Conservation (phyloP, 163 green algal species). For the Scenedesmus sp. region DNA sequence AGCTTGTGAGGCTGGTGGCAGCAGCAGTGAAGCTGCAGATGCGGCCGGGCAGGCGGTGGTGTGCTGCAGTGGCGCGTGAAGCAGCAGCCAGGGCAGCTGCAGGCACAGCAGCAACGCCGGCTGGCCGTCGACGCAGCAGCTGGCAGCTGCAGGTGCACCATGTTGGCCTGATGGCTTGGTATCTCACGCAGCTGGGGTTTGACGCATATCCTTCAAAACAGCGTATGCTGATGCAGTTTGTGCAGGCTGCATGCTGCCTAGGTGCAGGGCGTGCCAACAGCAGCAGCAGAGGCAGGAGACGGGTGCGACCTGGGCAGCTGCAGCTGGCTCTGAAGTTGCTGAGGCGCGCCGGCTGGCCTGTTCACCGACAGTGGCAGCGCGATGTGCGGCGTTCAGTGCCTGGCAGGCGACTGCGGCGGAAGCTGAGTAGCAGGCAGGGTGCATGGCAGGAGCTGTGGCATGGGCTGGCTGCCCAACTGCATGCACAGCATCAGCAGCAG, state of each 20-base stretch:
- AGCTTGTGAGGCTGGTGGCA: slow-evolving; percentile 22
- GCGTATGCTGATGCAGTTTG: background rate
- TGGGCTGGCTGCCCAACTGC: too few relatives aligned
- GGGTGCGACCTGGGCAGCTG: background rate
- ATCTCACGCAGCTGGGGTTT: background rate
- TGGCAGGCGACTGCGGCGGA: background rate
- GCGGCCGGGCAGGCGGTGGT: background rate
- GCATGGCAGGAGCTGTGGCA: background rate
- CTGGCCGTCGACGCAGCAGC: background rate
- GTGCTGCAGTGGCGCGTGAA: background rate
- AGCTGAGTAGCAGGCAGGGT: background rate
- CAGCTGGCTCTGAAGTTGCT: background rate
- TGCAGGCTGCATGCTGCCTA: background rate
- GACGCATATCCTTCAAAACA: background rate
- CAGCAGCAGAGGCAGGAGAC: background rate
- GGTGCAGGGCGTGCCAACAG: background rate
- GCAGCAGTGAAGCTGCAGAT: background rate
- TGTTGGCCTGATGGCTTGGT: background rate
- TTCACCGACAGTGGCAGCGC: background rate
- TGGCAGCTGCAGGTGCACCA: slow-evolving; percentile 1
- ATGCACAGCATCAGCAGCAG: too few relatives aligned
- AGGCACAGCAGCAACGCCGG: background rate
- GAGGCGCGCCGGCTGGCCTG: background rate
- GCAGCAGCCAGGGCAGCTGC: slow-evolving; percentile 5
- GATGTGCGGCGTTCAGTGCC: background rate